These are phyloP conservation scores for Exophiala xenobiotica DNA, from an alignment of 2,329 filamentous ascomycete genomes.

Conservation along the genomic window DNA sequence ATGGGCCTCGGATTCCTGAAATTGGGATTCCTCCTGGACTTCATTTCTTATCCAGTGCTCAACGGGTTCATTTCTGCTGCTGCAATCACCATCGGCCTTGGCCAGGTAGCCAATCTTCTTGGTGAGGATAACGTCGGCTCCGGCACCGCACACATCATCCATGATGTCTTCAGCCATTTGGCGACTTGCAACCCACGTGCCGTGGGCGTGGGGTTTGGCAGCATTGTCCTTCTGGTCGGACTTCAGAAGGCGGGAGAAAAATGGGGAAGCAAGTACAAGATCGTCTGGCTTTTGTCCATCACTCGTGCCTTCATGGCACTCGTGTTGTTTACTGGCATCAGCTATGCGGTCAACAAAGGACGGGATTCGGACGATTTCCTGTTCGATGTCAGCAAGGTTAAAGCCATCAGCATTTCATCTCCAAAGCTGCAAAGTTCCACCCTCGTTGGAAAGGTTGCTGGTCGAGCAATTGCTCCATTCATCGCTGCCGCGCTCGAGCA, in stretches of 20 bases:
- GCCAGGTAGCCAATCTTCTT: constrained; percentile 62
- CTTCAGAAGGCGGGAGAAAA: constrained; percentile 60
- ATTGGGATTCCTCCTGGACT: constrained; percentile 65
- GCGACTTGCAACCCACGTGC: constrained; percentile 59
- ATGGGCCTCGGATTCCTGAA: constrained; percentile 61
- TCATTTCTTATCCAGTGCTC: constrained; percentile 64
- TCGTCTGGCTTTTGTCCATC: constrained; percentile 59
- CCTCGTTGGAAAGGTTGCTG: constrained; percentile 55
- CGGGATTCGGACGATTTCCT: constrained; percentile 47
- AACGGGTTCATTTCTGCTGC: constrained; percentile 67
- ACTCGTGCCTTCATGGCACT: constrained; percentile 62
- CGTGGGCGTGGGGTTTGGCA: constrained; percentile 59
- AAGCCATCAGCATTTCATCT: constrained; percentile 54
- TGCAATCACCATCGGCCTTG: constrained; percentile 64
- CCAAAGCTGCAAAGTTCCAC: constrained; percentile 49
- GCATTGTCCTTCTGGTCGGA: constrained; percentile 55
- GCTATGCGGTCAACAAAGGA: constrained; percentile 60
- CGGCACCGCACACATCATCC: constrained; percentile 58
- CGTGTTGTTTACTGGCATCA: constrained; percentile 62
- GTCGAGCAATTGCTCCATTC: constrained; percentile 59
- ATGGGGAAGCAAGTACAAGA: constrained; percentile 59
- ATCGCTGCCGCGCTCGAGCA: constrained; percentile 63
- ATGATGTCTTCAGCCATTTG: constrained; percentile 58
- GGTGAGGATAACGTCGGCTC: constrained; percentile 53
- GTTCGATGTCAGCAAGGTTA: constrained; percentile 60